Base-by-base conservation (phyloP, 345 rosid species). In the Luvunga scandens region DNA sequence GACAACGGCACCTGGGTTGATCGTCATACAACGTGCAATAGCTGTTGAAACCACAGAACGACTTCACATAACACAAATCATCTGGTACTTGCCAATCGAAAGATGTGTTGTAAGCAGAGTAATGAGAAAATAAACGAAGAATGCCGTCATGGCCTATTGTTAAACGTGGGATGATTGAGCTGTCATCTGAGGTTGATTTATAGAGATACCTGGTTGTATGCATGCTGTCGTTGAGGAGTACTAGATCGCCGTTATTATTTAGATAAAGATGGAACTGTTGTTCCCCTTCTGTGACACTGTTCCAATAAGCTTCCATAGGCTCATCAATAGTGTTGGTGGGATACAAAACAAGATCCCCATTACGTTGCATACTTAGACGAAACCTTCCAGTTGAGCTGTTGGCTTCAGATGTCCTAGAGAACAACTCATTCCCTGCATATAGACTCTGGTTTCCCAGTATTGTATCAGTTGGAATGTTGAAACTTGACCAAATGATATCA, bases 321-420 rank as follows among this genome's bases (percentile, higher is more conserved):
- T 42, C 7, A 19, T 79, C 68, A 28, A 39, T 39, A 21, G 77
- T 64, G 33, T 45, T 21, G 3, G 14, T 30, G 2, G 85, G 84
- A 77, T 84, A 86, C 79, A 80, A 79, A 75, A 79, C 84, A 57
- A 83, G 82, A 57, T 81, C 75, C 22, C 85, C 84, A 68, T 83
- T 81, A 0, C 1, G 45, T 79, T 84, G 85, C 84, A 86, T 77
- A 0, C 9, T 25, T 22, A 86, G 82, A 24, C 70, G 76, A 69
- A 81, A 86, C 24, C n/a, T 27, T 21, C 86, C 86, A 0, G 69
- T 71, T 4, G 77, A 42, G 25, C 24, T 74, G 27, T 75, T 69
- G 16, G 69, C 21, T 21, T 50, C 48, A 1, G 85, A 79, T 22
- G 12, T 66, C 9, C 77, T 59, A 13, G 89, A 84, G 36, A 64